Conservation (phyloP, 2,329 filamentous ascomycete species). For the Colletotrichum orbiculare region DNA sequence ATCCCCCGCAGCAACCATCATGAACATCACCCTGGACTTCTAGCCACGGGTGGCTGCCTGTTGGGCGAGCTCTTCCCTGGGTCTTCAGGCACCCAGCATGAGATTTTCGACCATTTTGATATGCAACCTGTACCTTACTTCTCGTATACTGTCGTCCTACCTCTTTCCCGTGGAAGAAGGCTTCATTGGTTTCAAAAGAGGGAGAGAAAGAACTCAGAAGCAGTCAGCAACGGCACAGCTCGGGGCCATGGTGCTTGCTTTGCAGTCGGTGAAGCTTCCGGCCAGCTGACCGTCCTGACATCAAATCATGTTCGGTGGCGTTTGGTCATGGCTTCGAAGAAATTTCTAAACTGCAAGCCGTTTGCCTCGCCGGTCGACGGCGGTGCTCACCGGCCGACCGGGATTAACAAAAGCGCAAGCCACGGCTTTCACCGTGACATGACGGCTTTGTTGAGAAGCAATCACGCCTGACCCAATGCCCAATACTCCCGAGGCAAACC, state of each 20-base stretch:
- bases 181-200: background rate
- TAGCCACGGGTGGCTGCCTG: conserved; percentile 27
- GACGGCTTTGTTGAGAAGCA: conserved; percentile 2
- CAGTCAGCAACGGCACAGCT: background rate
- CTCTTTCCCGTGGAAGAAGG: background rate
- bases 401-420: background rate
- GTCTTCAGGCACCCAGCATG: conserved; percentile 11
- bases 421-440: background rate
- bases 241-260: background rate
- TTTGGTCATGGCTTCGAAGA: background rate
- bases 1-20: conserved; percentile 26
- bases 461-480: conserved; percentile 4
- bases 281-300: background rate
- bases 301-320: conserved; percentile 1
- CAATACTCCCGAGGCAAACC: no score
- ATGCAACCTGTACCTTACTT: conserved; percentile 20
- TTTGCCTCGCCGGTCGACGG: background rate
- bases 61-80: conserved; percentile 25
- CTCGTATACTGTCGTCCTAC: conserved; percentile 30
- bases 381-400: background rate
- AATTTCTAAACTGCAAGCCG: background rate
- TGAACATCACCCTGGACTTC: conserved; percentile 2
- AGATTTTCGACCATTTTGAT: conserved; percentile 1
- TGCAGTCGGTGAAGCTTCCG: conserved; percentile 12
- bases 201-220: background rate